Conservation (phyloP, 2,329 filamentous ascomycete genomes). For the Trichoderma sp. region DNA sequence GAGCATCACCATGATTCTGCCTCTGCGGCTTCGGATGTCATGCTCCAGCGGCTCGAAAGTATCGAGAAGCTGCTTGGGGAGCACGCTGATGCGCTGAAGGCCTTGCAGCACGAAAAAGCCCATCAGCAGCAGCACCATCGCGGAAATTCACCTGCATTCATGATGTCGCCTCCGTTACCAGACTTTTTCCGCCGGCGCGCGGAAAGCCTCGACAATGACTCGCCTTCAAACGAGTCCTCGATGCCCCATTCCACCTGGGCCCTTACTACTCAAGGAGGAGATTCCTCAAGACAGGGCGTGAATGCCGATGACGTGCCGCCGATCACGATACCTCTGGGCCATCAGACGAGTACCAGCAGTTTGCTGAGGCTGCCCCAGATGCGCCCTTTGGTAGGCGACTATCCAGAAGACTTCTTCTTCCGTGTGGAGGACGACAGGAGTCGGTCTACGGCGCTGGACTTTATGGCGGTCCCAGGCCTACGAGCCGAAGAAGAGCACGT, state of each 20-base stretch:
- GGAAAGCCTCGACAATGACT: neutral
- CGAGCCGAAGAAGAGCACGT: neutral
- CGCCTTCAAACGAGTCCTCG: neutral
- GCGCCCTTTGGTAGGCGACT: constrained; percentile 28
- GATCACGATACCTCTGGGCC: constrained; percentile 31
- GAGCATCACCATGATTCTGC: neutral
- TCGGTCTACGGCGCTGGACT: constrained; percentile 18
- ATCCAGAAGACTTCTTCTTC: constrained; percentile 31
- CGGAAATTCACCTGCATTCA: neutral
- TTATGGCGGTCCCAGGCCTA: constrained; percentile 7
- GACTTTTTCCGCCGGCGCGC: constrained; percentile 1
- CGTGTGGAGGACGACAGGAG: constrained; percentile 24
- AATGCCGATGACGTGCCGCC: constrained; percentile 21
- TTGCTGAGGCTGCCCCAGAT: constrained; percentile 30
- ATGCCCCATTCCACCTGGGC: constrained; percentile 27
- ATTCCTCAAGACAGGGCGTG: constrained; percentile 15
- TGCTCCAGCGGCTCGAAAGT: constrained; percentile 22
- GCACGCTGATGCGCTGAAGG: constrained; percentile 13
- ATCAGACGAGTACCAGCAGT: constrained; percentile 32
- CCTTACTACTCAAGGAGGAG: constrained; percentile 11
- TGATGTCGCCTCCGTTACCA: constrained; percentile 10
- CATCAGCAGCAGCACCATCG: neutral
- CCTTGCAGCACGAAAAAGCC: constrained; percentile 17
- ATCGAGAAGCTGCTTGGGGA: constrained; percentile 21
- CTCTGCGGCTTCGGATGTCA: neutral